Evolutionary conservation across 768 basidiomycete species (phyloP), one percentile per base, ranked within the genome.

Genomic region (Chiua virens): DNA sequence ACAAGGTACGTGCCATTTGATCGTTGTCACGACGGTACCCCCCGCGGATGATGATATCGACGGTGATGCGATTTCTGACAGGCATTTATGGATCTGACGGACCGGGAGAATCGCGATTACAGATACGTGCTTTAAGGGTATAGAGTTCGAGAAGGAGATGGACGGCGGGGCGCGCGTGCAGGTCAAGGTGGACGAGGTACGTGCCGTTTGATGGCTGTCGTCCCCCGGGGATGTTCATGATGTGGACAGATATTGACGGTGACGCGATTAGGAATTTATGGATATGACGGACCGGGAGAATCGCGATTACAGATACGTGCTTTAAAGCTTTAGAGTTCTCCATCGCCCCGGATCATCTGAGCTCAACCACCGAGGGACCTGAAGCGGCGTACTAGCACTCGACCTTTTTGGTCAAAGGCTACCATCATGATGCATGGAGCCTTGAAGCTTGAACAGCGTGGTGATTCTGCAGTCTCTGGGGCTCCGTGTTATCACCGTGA

Each of bases 271-370:
- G 84, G 85, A 81, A 75, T 85, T 80, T 63, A 64, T 87, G 69
- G 87, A 89, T 61, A 68, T 89, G 58, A 89, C 87, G 1, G 87
- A 89, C 61, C 73, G 68, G 27, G 82, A 88, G 63, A 89, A 89
- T 57, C 75, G 80, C 10, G 84, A 87, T 47, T 88, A 85, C 68
- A 74, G 87, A 70, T 89, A 88, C 59, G 83, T 87, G 23, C 67
- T 87, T 50, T 87, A 67, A 57, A 14, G 32, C 3, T 14, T 3
- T 34, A 14, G 14, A 34, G 32, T 14, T 34, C 15, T n/a, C n/a
- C n/a, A n/a, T n/a, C n/a, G n/a, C n/a, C n/a, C n/a, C n/a, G n/a
- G n/a, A n/a, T n/a, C n/a, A n/a, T n/a, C n/a, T n/a, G n/a, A n/a
- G n/a, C n/a, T n/a, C n/a, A n/a, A n/a, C n/a, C n/a, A n/a, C n/a